These are phyloP conservation scores for Botrytis fabae DNA, from an alignment of 2,329 filamentous ascomycete genomes.

Conservation along the genomic window DNA sequence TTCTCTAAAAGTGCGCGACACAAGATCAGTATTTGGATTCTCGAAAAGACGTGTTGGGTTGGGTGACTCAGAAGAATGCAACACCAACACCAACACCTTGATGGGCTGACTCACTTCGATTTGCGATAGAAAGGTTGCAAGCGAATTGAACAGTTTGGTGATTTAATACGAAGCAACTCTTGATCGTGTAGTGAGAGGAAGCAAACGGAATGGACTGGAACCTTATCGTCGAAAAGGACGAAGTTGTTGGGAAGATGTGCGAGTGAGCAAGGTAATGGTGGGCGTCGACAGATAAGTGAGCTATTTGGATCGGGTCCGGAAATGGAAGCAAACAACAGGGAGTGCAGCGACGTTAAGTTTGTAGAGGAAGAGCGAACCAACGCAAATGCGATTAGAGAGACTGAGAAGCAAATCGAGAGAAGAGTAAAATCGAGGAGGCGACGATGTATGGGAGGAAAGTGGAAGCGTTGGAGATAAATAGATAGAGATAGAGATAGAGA, in stretches of 20 bases:
- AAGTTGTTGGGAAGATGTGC: conserved; percentile 33
- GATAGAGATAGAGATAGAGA: too few species aligned
- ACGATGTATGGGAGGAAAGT: not conserved
- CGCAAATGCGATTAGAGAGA: not conserved
- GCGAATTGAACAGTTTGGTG: conserved; percentile 33
- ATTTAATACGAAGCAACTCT: conserved; percentile 32
- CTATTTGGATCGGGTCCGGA: conserved; percentile 19
- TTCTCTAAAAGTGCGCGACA: conserved; percentile 41
- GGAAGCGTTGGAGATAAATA: not conserved
- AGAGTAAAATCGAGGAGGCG: not conserved
- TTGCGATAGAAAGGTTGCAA: conserved; percentile 40
- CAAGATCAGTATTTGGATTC: conserved; percentile 30
- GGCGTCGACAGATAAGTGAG: conserved; percentile 15
- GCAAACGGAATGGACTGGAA: conserved; percentile 27
- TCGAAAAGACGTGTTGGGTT: conserved; percentile 26
- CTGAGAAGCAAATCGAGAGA: not conserved
- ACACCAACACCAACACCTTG: conserved; percentile 4
- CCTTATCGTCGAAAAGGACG: conserved; percentile 34
- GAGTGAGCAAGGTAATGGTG: conserved; percentile 28
- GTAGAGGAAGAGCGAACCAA: not conserved
- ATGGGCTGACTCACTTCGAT: conserved; percentile 40
- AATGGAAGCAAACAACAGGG: not conserved
- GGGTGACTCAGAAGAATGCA: conserved; percentile 13
- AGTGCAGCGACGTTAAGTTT: not conserved
- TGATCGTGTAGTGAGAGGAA: conserved; percentile 30